Conservation (phyloP, 2,329 filamentous ascomycete genomes). For the Aspergillus calidoustus region DNA sequence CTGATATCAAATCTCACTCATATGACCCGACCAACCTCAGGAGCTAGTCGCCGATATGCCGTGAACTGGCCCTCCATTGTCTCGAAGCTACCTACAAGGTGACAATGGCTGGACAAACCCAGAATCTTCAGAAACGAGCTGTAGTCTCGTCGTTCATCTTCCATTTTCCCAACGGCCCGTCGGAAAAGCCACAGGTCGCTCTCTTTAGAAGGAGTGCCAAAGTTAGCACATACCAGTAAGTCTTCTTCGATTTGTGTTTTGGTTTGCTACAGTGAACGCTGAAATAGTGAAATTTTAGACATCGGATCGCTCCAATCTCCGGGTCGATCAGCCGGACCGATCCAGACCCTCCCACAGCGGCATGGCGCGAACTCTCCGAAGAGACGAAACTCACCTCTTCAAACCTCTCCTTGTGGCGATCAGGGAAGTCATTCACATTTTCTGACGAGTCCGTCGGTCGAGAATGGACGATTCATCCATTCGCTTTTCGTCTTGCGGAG, state of each 20-base stretch:
- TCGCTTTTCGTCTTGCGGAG: constrained; percentile 56
- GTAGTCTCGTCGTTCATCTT: constrained; percentile 54
- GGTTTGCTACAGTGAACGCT: background rate
- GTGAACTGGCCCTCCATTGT: background rate
- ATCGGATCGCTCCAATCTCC: constrained; percentile 64
- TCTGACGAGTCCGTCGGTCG: constrained; percentile 57
- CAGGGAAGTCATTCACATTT: constrained; percentile 64
- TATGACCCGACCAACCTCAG: background rate
- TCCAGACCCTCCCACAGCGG: constrained; percentile 57
- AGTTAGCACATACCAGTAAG: constrained; percentile 63
- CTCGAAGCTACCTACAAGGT: background rate
- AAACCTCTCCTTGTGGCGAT: constrained; percentile 57
- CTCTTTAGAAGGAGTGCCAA: constrained; percentile 65
- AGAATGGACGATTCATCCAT: constrained; percentile 67
- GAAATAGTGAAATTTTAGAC: constrained; percentile 31
- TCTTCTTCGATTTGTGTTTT: background rate
- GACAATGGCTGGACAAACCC: constrained; percentile 17
- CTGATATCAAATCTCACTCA: background rate
- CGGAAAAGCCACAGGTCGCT: constrained; percentile 54
- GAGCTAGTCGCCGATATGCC: background rate
- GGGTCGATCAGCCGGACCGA: constrained; percentile 64
- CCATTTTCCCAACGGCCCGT: constrained; percentile 27
- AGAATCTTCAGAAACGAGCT: constrained; percentile 31
- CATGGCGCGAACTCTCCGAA: constrained; percentile 66
- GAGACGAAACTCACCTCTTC: constrained; percentile 61